Percentiles rank a stretch among this genome's conserved stretches.
Evolutionary conservation across 1,139 yeast genomes (phyloP).

Genomic region (Kodamaea sp.): DNA sequence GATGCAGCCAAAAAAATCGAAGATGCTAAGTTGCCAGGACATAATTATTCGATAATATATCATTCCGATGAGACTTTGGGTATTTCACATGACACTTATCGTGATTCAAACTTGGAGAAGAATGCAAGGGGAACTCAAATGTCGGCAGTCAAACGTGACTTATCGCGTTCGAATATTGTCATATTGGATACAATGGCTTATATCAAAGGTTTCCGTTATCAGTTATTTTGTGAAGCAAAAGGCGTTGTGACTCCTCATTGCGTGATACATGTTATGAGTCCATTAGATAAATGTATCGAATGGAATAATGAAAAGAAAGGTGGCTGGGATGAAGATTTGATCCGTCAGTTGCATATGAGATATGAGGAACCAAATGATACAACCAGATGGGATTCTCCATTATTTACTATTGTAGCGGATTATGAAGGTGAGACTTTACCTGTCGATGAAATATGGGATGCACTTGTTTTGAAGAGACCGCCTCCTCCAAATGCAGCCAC

Average conservation of each 20-base stretch:
- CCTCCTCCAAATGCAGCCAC: conserved; percentile 79
- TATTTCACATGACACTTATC: conserved; percentile 62
- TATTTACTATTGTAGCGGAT: conserved; percentile 64
- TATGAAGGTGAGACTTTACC: conserved; percentile 53
- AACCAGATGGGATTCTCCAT: conserved; percentile 92
- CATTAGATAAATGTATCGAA: conserved; percentile 55
- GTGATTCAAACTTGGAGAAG: conserved; percentile 71
- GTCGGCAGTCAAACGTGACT: conserved; percentile 81
- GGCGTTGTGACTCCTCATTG: conserved; percentile 79
- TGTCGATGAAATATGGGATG: conserved; percentile 68
- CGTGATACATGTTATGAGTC: conserved; percentile 73
- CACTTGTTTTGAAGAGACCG: conserved; percentile 58
- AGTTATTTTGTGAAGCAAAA: conserved; percentile 89
- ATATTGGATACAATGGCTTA: conserved; percentile 83
- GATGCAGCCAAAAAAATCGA: conserved; percentile 27
- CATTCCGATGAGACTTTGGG: conserved; percentile 80
- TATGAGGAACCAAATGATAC: conserved; percentile 91
- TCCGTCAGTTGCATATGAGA: conserved; percentile 72
- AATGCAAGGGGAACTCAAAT: conserved; percentile 80
- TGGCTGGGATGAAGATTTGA: conserved; percentile 66
- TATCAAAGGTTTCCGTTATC: conserved; percentile 94
- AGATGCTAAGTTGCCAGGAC: conserved; percentile 36
- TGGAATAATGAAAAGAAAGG: conserved; percentile 46
- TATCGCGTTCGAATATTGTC: conserved; percentile 67
- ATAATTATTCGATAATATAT: conserved; percentile 56